Conservation (phyloP, 192 early-diverging fungal genomes). For the Backusella tuberculispora region DNA sequence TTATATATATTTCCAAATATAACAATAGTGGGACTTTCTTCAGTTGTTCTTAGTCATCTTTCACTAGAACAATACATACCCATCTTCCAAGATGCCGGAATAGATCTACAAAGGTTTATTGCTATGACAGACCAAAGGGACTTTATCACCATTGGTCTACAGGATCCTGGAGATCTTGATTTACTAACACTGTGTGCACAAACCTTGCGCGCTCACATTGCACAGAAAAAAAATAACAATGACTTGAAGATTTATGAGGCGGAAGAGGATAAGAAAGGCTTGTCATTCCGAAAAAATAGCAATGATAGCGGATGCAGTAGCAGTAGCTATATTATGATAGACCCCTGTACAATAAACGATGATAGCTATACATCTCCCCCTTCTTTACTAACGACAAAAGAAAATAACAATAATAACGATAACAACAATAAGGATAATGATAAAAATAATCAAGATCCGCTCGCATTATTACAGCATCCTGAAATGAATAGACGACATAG, state of each 20-base stretch:
- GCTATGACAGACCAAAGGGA: constrained; percentile 21
- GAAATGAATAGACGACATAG: not conserved
- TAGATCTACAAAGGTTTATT: constrained; percentile 19
- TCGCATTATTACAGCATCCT: not conserved
- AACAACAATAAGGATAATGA: too few species aligned
- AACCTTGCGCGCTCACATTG: constrained; percentile 1
- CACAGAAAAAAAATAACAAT: constrained; percentile 3
- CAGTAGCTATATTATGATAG: not conserved
- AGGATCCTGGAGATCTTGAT: constrained; percentile 13
- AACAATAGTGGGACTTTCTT: constrained; percentile 11
- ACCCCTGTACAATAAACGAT: constrained; percentile 10
- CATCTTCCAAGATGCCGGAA: constrained; percentile 12
- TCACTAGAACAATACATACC: constrained; percentile 18
- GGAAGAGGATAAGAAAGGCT: not conserved
- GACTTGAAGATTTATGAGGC: not conserved
- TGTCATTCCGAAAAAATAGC: constrained; percentile 14
- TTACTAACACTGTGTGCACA: not conserved
- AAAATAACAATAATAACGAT: too few species aligned
- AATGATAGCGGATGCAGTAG: constrained; percentile 5
- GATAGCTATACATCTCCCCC: not conserved
- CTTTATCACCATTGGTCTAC: constrained; percentile 24
- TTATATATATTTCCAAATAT: too few species aligned
- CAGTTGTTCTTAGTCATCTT: constrained; percentile 17
- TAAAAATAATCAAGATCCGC: too few species aligned
- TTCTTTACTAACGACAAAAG: not conserved